phyloP scores from a whole-genome alignment of 2,329 filamentous ascomycete species.

The Aureobasidium sp. region DNA sequence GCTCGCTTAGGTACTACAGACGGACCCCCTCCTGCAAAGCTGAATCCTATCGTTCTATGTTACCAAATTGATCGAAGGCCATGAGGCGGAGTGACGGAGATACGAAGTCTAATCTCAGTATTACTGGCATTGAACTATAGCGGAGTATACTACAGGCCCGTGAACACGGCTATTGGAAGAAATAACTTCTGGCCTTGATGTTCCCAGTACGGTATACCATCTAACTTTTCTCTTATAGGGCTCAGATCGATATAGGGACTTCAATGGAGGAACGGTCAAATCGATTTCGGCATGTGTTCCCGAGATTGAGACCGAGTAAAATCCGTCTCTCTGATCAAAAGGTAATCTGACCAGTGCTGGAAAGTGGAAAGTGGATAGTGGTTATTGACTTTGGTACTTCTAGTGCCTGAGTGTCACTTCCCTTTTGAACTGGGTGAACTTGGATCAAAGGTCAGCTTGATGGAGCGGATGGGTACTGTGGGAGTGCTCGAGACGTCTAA shows the following conservation, averaged over 20 bases:
- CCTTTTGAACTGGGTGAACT: no score
- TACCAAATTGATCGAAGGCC: not conserved
- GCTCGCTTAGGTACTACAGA: not conserved
- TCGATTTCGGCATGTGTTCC: not conserved
- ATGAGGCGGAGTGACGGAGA: not conserved
- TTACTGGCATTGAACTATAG: not conserved
- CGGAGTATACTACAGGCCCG: not conserved
- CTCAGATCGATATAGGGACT: not conserved
- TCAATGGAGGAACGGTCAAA: no score
- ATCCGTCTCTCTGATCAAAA: no score
- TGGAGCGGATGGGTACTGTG: no score
- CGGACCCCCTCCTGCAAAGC: not conserved
- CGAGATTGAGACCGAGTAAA: not conserved
- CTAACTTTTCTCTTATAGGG: not conserved
- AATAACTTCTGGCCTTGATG: not conserved
- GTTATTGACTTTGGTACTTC: no score
- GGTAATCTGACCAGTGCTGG: no score
- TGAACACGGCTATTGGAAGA: not conserved
- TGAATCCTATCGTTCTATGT: not conserved
- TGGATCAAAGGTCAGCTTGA: no score
- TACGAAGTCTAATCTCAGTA: not conserved
- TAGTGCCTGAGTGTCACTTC: no score
- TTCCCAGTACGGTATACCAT: not conserved
- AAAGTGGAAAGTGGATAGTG: no score
- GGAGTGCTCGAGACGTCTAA: no score